Conservation (phyloP, 352 stramenopile species). For the Globisporangium nunn region DNA sequence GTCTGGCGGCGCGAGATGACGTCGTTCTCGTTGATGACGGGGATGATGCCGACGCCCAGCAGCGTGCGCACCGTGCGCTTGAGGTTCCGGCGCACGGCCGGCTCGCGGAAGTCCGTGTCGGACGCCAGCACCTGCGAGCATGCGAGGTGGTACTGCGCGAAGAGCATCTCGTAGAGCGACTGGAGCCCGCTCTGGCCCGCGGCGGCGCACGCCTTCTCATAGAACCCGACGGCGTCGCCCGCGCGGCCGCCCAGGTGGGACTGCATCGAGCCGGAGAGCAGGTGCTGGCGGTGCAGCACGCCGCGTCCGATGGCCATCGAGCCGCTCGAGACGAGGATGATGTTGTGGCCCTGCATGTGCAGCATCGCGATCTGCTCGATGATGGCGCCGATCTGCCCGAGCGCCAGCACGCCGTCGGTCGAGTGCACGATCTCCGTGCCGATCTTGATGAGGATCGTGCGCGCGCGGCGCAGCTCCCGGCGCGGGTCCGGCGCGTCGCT, state of each 20-base stretch:
- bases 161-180: conserved; percentile 84
- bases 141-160: conserved; percentile 76
- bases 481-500: conserved; percentile 12
- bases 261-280: conserved; percentile 81
- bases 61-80: conserved; percentile 55
- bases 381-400: conserved; percentile 83
- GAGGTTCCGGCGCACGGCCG: conserved; percentile 55
- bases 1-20: conserved; percentile 64
- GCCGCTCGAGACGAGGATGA: conserved; percentile 81
- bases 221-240: conserved; percentile 48
- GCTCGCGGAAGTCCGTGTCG: conserved; percentile 69
- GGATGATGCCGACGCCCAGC: conserved; percentile 79
- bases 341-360: conserved; percentile 76
- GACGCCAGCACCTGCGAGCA: conserved; percentile 79
- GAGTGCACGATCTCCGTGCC: conserved; percentile 84
- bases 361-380: conserved; percentile 79
- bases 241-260: conserved; percentile 64
- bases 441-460: conserved; percentile 82
- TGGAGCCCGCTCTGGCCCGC: conserved; percentile 75
- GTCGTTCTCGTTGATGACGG: conserved; percentile 85
- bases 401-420: conserved; percentile 59
- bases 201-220: conserved; percentile 62
- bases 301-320: conserved; percentile 76
- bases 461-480: conserved; percentile 43
- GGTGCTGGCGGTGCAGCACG: conserved; percentile 73